Conservation (phyloP, 2,329 filamentous ascomycete genomes). For the Penicillium decumbens region DNA sequence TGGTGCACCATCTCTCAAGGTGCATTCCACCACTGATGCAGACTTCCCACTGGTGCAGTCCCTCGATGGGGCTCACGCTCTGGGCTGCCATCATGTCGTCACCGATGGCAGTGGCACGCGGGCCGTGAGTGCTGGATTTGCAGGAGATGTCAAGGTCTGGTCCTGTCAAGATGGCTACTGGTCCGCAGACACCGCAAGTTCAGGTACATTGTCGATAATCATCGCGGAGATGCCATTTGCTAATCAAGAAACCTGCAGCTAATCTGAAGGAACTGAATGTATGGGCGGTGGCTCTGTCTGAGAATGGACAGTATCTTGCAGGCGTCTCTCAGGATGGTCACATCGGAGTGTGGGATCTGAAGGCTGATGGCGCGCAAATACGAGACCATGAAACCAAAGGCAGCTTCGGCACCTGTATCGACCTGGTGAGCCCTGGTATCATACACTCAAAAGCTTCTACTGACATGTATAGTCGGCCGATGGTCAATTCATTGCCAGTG, state of each 20-base stretch:
- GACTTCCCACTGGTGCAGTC: slow-evolving; percentile 75
- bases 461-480: slow-evolving; percentile 54
- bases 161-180: slow-evolving; percentile 52
- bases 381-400: slow-evolving; percentile 86
- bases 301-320: slow-evolving; percentile 79
- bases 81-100: slow-evolving; percentile 87
- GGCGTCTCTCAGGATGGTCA: slow-evolving; percentile 81
- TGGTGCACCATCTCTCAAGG: slow-evolving; percentile 73
- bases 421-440: slow-evolving; percentile 53
- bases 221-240: not conserved
- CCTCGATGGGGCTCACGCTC: slow-evolving; percentile 71
- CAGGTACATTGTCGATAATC: slow-evolving; percentile 27
- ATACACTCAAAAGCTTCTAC: not conserved
- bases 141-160: slow-evolving; percentile 85
- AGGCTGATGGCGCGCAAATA: slow-evolving; percentile 57
- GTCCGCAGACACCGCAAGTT: slow-evolving; percentile 49
- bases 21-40: slow-evolving; percentile 69
- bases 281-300: slow-evolving; percentile 84
- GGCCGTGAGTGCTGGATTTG: slow-evolving; percentile 82
- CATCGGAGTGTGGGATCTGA: slow-evolving; percentile 80
- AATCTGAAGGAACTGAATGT: slow-evolving; percentile 56
- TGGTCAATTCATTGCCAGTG: slow-evolving; percentile 80
- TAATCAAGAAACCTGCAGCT: slow-evolving; percentile 11
- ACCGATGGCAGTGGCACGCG: slow-evolving; percentile 64
- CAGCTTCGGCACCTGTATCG: slow-evolving; percentile 84